Evolutionary conservation across 2,329 filamentous ascomycete species (phyloP), one percentile per base, ranked within the genome.

Genomic region (Talaromyces atroroseus): DNA sequence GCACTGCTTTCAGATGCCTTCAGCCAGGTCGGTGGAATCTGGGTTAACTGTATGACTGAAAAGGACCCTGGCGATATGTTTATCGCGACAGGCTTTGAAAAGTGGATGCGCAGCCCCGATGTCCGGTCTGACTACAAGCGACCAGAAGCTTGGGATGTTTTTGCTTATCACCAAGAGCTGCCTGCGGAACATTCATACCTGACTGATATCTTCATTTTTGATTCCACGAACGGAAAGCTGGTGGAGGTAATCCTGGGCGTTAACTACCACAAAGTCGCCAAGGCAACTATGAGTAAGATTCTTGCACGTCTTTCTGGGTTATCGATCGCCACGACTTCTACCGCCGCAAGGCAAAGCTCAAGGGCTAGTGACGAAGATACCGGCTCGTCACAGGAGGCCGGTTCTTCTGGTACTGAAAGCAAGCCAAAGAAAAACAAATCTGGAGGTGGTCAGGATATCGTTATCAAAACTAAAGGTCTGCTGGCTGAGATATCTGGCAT

Each of bases 21-120:
- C 51, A 48, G 63, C 14, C 70, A 71, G 45, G 63, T 71, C 7
- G 66, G 63, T 1, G 70, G 69, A 2, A 64, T 71, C 7, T 66
- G 58, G 24, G 62, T 66, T 14, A 71, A 71, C 49, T 64, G 61
- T 20, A 63, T 71, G 56, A 61, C 61, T 2, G 62, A 67, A 14
- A 46, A 40, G 1, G 12, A 53, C 4, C 14, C 56, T 26, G 36
- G 60, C 1, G 64, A 68, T 5, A 66, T 70, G 52, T 71, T 57
- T 38, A 60, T 71, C 16, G 65, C 67, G 8, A 68, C 49, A 18
- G 62, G 60, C 1, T 59, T 66, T 32, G 65, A 67, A 21, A 56
- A 60, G 20, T 59, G 46, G 52, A 63, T 61, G 29, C 59, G 62
- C 11, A 57, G 56, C 24, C 60, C 60, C 16, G 40, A 49, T 20